Base-by-base conservation (phyloP, 768 basidiomycete genomes). In the Pleurotus eryngii region DNA sequence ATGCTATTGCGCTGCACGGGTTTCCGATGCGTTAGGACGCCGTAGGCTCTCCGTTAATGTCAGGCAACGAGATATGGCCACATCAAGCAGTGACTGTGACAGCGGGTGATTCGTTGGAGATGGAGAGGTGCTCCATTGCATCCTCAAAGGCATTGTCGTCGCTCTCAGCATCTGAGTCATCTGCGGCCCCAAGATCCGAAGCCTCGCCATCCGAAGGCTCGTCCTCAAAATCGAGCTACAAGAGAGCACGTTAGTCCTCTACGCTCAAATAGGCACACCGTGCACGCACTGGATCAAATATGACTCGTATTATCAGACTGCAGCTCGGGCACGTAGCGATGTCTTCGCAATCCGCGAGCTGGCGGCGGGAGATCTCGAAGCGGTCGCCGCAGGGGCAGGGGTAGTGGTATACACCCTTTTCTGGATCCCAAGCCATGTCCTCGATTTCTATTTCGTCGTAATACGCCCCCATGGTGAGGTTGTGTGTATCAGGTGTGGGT, bases 381-480 rank as follows among this genome's bases (percentile, higher is more conserved):
- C 95, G 86, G 74, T 99, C 96, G 7, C 96, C 96, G 67, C 96
- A 98, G 1, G 96, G 95, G 67, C 95, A 99, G 0, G 95, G 96
- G 70, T 95, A 97, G 77, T 98, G 95, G 67, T 87, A 98, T 4
- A 98, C 89, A 42, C 80, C 68, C 67, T 88, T 90, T 56, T 80
- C 83, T 20, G 80, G 78, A 69, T 96, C 94, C 92, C 92, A 97
- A 14, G 75, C 81, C 87, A 97, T 95, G 66, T 97, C 95, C 68
- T 98, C 96, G 54, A 98, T 97, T 69, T 98, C 95, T 24, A 98
- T 85, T 72, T 97, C 95, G 77, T 98, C 95, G 78, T 98, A 95
- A 72, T 90, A 93, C 18, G 87, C 87, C 14, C 86, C 89, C 90
- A 92, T 92, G 27, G n/a, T 20, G 39, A 37, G 51, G 51, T 39